Evolutionary conservation across 352 stramenopile genomes (phyloP).

Genomic region (Globisporangium abappressorium): DNA sequence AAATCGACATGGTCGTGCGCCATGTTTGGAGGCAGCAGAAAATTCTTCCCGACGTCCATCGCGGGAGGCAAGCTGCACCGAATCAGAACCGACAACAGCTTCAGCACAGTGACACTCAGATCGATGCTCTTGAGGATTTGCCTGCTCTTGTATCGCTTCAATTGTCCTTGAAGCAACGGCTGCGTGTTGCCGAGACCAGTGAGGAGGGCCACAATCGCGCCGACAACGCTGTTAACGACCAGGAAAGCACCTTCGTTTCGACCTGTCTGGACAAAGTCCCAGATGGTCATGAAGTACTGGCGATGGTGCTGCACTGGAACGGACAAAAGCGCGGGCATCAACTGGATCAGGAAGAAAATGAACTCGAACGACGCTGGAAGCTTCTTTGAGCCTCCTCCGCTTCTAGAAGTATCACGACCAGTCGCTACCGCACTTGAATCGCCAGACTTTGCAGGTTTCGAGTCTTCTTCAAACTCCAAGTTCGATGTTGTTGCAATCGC

Average conservation of each 20-base stretch:
- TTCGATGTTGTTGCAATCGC: conserved; percentile 65
- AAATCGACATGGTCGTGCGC: conserved; percentile 69
- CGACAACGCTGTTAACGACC: conserved; percentile 79
- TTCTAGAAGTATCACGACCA: neutral
- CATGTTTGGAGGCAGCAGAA: conserved; percentile 58
- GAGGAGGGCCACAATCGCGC: conserved; percentile 65
- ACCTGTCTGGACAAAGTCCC: conserved; percentile 76
- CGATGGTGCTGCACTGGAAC: conserved; percentile 66
- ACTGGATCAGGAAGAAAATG: conserved; percentile 70
- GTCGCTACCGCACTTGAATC: neutral
- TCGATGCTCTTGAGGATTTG: conserved; percentile 82
- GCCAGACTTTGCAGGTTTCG: conserved; percentile 3
- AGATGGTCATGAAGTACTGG: conserved; percentile 75
- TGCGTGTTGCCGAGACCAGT: conserved; percentile 58
- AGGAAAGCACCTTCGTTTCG: conserved; percentile 81
- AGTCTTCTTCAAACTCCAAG: conserved; percentile 43
- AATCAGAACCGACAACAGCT: conserved; percentile 70
- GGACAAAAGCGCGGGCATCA: conserved; percentile 72
- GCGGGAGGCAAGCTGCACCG: conserved; percentile 64
- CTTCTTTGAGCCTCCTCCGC: conserved; percentile 25
- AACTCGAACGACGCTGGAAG: conserved; percentile 81
- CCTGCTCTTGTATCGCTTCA: conserved; percentile 66
- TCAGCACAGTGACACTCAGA: conserved; percentile 62
- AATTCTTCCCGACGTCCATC: conserved; percentile 51
- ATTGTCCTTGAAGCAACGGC: conserved; percentile 55